Evolutionary conservation across 495 filamentous ascomycete genomes (phyloP).

Genomic region (Daldinia caldariorum): DNA sequence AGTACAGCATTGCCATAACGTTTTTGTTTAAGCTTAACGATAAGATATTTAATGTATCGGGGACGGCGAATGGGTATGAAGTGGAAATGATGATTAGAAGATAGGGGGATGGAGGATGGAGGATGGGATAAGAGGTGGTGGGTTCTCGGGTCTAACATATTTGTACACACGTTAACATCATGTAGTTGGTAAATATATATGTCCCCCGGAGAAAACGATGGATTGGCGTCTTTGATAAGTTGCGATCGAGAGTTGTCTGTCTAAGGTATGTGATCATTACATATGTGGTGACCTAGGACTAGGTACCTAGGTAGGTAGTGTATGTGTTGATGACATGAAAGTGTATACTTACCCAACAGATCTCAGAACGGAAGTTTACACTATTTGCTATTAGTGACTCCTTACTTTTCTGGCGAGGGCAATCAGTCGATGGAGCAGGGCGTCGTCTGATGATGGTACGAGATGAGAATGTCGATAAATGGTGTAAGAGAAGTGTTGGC

Average conservation of each 20-base stretch:
- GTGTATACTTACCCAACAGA: conserved; percentile 1
- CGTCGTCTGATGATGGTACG: neutral
- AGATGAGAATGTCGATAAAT: neutral
- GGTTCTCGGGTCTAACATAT: conserved; percentile 2
- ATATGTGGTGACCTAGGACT: neutral
- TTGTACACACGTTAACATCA: neutral
- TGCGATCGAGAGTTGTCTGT: too few species aligned
- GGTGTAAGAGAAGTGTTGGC: too few species aligned
- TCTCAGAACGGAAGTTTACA: neutral
- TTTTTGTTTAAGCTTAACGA: neutral
- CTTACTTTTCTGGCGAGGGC: neutral
- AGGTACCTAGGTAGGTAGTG: neutral
- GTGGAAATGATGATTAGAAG: neutral
- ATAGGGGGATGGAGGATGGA: too few species aligned
- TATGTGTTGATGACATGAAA: neutral
- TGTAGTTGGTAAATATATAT: neutral
- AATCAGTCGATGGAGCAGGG: neutral
- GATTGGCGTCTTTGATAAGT: neutral
- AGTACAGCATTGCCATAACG: conserved; percentile 11
- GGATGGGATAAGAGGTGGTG: neutral
- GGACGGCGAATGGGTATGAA: neutral
- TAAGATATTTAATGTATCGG: conserved; percentile 3
- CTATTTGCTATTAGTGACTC: too few species aligned
- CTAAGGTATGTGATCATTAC: neutral
- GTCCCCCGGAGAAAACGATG: neutral